Evolutionary conservation across 2,329 filamentous ascomycete species (phyloP), one percentile per base, ranked within the genome.

Genomic region (Fusarium sp.): DNA sequence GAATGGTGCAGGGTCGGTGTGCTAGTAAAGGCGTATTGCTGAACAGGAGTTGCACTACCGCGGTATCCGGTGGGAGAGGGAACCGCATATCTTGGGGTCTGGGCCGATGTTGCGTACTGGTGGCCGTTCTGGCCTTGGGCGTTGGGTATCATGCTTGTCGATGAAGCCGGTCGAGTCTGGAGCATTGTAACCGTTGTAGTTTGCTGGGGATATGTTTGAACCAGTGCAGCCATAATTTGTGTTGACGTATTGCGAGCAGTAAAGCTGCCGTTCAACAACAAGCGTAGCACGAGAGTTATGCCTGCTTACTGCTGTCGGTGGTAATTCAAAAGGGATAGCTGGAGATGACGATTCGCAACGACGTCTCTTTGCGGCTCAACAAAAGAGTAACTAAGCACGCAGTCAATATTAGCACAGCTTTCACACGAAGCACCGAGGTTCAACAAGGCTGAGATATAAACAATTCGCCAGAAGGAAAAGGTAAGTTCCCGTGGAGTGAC

Each of bases 201-300:
- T 80, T 93, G 90, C 82, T 92, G 90, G 75, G 92, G 88, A 77
- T 92, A 92, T 65, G 90, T 89, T 82, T 95, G 92, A 76, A 94
- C 90, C 84, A 95, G 85, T 80, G 92, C 91, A 84, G 92, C 92
- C 92, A 96, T 95, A 79, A 78, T 90, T 84, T 60, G 62, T 57
- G 58, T 58, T 26, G 44, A 46, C 24, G 47, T 66, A 52, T 45
- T 41, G 47, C 19, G 49, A 60, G 41, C 40, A 40, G 26, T 56
- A 20, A 22, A 56, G 51, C 43, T 40, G 40, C 70, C 61, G 64
- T 64, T n/a, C 59, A 66, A 67, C 58, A 70, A 67, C 48, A 71
- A 67, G 60, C 54, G 50, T 61, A 39, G 54, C 56, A 53, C 51
- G 55, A 47, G 49, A 49, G 22, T 59, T 50, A 56, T 58, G 51